Evolutionary conservation across 768 basidiomycete genomes (phyloP).

Genomic region (Boletellus sp.): DNA sequence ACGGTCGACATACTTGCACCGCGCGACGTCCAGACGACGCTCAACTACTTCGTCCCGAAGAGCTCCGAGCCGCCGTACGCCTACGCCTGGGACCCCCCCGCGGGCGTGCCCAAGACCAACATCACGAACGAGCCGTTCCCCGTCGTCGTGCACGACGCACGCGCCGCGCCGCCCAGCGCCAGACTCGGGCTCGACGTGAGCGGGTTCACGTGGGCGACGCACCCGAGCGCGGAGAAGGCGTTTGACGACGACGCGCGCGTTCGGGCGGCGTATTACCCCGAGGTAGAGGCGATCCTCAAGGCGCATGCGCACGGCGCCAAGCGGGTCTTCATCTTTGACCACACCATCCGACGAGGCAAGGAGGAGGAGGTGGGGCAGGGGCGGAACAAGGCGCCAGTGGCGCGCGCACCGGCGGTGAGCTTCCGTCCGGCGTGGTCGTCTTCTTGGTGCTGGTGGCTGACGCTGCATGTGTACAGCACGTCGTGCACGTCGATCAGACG

Average conservation of each 20-base stretch:
- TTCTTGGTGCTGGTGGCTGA: too few species aligned
- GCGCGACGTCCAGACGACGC: slow-evolving; percentile 32
- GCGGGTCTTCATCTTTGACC: slow-evolving; percentile 40
- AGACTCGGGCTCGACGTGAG: slow-evolving; percentile 30
- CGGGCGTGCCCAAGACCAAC: slow-evolving; percentile 25
- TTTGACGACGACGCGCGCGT: slow-evolving; percentile 38
- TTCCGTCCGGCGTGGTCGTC: too few species aligned
- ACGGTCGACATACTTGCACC: slow-evolving; percentile 22
- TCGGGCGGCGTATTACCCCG: slow-evolving; percentile 34
- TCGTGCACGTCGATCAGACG: slow-evolving; percentile 43
- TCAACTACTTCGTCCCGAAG: slow-evolving; percentile 33
- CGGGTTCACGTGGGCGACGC: slow-evolving; percentile 38
- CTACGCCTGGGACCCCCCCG: slow-evolving; percentile 27
- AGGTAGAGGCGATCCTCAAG: slow-evolving; percentile 38
- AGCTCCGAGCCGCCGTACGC: slow-evolving; percentile 28
- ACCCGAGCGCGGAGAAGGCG: slow-evolving; percentile 31
- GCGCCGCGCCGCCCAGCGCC: slow-evolving; percentile 15
- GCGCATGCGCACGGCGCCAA: slow-evolving; percentile 30
- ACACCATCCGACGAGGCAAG: slow-evolving; percentile 34
- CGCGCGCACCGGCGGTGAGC: neutral
- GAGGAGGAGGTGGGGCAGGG: neutral
- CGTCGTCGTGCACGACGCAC: slow-evolving; percentile 25
- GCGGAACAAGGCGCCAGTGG: too few species aligned
- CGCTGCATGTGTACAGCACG: slow-evolving; percentile 18
- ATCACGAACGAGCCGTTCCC: slow-evolving; percentile 9